Conservation (phyloP, 257 asterid species). For the Solanum raphanifolium region DNA sequence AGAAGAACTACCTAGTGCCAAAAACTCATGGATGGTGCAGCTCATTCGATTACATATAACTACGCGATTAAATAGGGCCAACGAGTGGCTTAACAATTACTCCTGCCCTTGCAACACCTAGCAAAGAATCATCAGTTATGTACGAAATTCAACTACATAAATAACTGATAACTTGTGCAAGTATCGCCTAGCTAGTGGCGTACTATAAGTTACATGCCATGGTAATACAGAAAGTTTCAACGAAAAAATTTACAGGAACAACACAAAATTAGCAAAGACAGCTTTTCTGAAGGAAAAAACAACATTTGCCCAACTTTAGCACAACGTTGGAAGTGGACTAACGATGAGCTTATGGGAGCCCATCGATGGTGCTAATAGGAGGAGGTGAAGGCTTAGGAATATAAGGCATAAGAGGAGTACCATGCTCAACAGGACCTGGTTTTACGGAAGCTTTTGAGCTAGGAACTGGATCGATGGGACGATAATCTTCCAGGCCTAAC, state of each 20-base stretch:
- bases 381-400: conserved; percentile 85
- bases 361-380: background rate
- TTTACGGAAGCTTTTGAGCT: conserved; percentile 57
- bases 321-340: background rate
- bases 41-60: background rate
- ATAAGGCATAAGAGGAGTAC: conserved; percentile 75
- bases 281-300: background rate
- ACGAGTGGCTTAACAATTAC: background rate
- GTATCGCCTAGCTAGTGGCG: background rate
- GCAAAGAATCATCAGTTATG: background rate
- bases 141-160: background rate
- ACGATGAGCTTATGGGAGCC: background rate
- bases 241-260: background rate
- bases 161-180: background rate
- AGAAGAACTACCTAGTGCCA: background rate
- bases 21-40: background rate
- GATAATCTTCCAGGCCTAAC: conserved; percentile 52
- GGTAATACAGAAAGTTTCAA: background rate
- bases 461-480: conserved; percentile 72
- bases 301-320: background rate
- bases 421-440: conserved; percentile 74
- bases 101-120: background rate
- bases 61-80: background rate
- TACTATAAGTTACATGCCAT: background rate
- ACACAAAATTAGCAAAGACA: background rate